Conservation (phyloP, 2,329 filamentous ascomycete genomes). For the Colletotrichum cereale region DNA sequence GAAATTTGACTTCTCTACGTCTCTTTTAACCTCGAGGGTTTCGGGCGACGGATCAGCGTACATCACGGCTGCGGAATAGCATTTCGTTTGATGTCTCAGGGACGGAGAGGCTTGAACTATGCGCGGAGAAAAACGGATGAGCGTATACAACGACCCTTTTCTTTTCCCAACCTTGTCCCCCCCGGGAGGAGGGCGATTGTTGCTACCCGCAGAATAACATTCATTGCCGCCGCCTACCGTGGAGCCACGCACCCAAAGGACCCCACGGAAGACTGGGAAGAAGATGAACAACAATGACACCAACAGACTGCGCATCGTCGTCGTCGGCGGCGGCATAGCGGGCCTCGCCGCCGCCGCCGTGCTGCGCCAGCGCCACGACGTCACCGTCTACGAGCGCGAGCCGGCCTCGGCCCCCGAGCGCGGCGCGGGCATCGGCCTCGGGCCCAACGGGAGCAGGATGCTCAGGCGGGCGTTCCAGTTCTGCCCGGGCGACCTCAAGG, state of each 20-base stretch:
- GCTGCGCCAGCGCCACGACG: slow-evolving; percentile 31
- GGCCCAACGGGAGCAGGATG: slow-evolving; percentile 36
- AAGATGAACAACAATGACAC: neutral
- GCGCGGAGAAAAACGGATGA: neutral
- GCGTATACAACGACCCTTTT: neutral
- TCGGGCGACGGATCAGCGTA: slow-evolving; percentile 9
- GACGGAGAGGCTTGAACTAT: neutral
- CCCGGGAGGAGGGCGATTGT: neutral
- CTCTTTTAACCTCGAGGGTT: slow-evolving; percentile 4
- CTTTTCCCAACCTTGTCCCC: too few species aligned
- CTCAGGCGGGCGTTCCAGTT: slow-evolving; percentile 33
- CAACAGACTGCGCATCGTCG: slow-evolving; percentile 24
- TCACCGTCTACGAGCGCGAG: slow-evolving; percentile 29
- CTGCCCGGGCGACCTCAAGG: neutral
- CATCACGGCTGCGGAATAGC: slow-evolving; percentile 15
- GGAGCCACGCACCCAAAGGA: neutral
- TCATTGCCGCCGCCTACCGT: neutral
- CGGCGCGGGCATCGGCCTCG: slow-evolving; percentile 31
- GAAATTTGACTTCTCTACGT: neutral
- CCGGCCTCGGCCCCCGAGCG: slow-evolving; percentile 26
- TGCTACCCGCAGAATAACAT: neutral
- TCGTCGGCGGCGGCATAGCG: slow-evolving; percentile 33
- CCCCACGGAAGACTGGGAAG: too few species aligned
- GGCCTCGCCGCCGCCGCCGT: slow-evolving; percentile 32
- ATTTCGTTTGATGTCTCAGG: slow-evolving; percentile 33